Conservation (phyloP, 768 basidiomycete species). For the Suillus cothurnatus region DNA sequence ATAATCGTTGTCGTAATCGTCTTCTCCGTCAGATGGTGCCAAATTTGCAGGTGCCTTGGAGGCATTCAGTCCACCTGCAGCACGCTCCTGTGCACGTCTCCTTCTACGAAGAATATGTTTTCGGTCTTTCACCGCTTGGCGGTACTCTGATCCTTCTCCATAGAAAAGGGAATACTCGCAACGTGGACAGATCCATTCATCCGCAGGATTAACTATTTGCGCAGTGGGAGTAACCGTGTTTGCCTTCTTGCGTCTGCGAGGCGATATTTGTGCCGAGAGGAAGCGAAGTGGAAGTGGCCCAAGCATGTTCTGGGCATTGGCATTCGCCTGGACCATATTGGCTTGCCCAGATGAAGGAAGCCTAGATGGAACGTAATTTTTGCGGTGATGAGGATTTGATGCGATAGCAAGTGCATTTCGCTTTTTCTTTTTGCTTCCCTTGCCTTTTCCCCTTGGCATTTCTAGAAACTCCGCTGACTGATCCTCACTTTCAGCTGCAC, state of each 20-base stretch:
- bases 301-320: constrained; percentile 50
- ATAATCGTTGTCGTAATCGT: constrained; percentile 18
- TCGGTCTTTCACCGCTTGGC: constrained; percentile 65
- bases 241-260: constrained; percentile 37
- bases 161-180: constrained; percentile 95
- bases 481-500: constrained; percentile 33
- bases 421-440: constrained; percentile 86
- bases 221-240: constrained; percentile 28
- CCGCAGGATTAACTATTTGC: constrained; percentile 57
- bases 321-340: constrained; percentile 40
- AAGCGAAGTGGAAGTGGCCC: constrained; percentile 68
- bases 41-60: constrained; percentile 24
- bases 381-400: constrained; percentile 92
- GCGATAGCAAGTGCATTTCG: constrained; percentile 88
- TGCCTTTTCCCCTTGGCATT: constrained; percentile 32
- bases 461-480: constrained; percentile 42
- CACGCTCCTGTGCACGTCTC: constrained; percentile 70
- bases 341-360: constrained; percentile 54
- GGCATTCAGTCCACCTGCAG: constrained; percentile 39
- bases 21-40: constrained; percentile 27
- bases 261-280: constrained; percentile 67
- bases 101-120: constrained; percentile 78
- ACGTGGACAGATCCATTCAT: constrained; percentile 94
- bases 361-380: constrained; percentile 91
- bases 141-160: constrained; percentile 72